Evolutionary conservation across 1,284 basidiomycete genomes (phyloP).

Genomic region (Rhodotorula sp.): DNA sequence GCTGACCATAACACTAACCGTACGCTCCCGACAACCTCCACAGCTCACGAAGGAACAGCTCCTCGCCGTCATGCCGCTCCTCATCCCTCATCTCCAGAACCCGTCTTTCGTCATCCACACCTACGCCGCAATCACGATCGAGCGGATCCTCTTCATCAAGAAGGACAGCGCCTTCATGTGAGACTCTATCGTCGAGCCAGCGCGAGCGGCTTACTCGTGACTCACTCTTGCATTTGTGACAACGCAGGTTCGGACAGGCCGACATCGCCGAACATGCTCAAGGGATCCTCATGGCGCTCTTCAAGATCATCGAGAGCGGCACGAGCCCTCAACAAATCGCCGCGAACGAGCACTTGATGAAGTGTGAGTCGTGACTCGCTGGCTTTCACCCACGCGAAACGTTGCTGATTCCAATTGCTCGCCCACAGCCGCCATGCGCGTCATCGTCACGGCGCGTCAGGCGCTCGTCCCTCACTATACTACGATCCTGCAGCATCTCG

Average conservation of each 20-base stretch:
- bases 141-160: constrained; percentile 71
- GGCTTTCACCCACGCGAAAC: not conserved
- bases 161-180: constrained; percentile 67
- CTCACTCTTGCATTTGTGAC: not conserved
- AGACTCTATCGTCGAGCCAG: constrained; percentile 45
- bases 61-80: constrained; percentile 80
- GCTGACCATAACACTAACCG: not conserved
- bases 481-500: constrained; percentile 70
- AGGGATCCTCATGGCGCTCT: constrained; percentile 70
- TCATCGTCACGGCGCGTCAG: constrained; percentile 84
- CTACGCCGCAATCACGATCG: constrained; percentile 53
- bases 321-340: constrained; percentile 88
- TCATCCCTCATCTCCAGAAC: constrained; percentile 73
- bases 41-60: constrained; percentile 94
- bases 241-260: constrained; percentile 70
- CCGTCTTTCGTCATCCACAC: constrained; percentile 52
- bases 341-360: constrained; percentile 98
- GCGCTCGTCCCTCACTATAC: constrained; percentile 69
- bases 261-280: constrained; percentile 83
- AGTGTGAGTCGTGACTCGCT: constrained; percentile 61
- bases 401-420: rapidly evolving
- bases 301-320: constrained; percentile 79
- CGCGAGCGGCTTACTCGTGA: not conserved
- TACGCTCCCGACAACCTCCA: not conserved
- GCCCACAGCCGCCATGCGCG: constrained; percentile 77